These are phyloP conservation scores for Ilyonectria destructans DNA, from an alignment of 2,329 filamentous ascomycete species.

Conservation along the genomic window DNA sequence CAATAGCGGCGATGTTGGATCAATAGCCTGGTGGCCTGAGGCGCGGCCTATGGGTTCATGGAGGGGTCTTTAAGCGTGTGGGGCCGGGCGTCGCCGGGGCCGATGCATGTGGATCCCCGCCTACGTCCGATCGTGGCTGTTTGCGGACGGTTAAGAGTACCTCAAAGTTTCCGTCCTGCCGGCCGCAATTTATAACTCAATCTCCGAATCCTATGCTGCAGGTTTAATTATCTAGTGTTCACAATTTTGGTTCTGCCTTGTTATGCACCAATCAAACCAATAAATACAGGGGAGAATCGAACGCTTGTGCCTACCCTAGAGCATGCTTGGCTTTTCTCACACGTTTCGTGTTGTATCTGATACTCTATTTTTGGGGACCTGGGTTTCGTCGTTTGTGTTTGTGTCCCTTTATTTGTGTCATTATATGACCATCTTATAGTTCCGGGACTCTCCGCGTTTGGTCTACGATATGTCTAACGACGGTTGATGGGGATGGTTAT, in stretches of 20 bases:
- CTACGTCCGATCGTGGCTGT: conserved; percentile 5
- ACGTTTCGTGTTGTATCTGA: too few relatives aligned
- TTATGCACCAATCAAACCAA: neutral
- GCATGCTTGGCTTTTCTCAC: too few relatives aligned
- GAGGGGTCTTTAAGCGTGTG: conserved; percentile 32
- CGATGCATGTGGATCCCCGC: conserved; percentile 37
- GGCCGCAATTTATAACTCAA: neutral
- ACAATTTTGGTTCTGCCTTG: neutral
- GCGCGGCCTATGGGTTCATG: conserved; percentile 17
- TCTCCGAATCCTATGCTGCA: neutral
- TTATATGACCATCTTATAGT: too few relatives aligned
- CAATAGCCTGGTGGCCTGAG: conserved; percentile 37
- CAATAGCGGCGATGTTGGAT: conserved; percentile 31
- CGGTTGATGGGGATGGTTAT: too few relatives aligned
- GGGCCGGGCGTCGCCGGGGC: conserved; percentile 43
- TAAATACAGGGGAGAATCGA: neutral
- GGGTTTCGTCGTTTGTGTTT: too few relatives aligned
- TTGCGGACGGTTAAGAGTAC: neutral
- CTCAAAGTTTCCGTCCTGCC: neutral
- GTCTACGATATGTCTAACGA: too few relatives aligned
- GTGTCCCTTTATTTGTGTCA: too few relatives aligned
- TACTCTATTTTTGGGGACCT: too few relatives aligned
- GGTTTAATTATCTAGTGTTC: neutral
- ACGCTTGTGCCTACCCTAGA: too few relatives aligned
- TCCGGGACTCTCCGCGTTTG: too few relatives aligned